Evolutionary conservation across 192 early-diverging fungal species (phyloP), one percentile per base, ranked within the genome.

Genomic region (Rhizophlyctis rosea): DNA sequence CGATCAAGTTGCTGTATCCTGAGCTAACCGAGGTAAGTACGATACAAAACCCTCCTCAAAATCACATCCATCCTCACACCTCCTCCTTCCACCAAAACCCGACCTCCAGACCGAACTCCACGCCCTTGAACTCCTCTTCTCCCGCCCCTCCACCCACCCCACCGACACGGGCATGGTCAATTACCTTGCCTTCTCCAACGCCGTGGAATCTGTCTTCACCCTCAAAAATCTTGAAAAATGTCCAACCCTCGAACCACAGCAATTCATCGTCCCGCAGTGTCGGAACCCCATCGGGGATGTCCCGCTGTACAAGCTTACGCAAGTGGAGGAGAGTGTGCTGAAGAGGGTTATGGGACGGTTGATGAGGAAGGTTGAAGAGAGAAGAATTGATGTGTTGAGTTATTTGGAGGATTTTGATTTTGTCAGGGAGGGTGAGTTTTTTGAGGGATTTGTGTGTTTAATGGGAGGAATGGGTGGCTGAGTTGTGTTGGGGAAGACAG

Each of bases 171-270:
- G 61, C 24, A n/a, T 66, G 47, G 76, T 80, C 50, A 63, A 76
- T 25, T 83, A 82, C 59, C 33, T 64, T 29, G 27, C 34, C n/a
- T 84, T 84, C 59, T 59, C 73, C 9, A 71, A 79, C 57, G 70
- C 58, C 3, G 64, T 84, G 27, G 82, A 84, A 39, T 64, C 70
- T 2, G 82, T 84, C 31, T 82, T 82, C 55, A 84, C 82, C 1
- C 61, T 52, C 4, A 67, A 76, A 57, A 77, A 69, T 3, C 50
- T 84, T 23, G 76, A 77, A 28, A 67, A 67, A 32, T 59, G 56
- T 16, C 82, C 82, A 1, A 69, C 69, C 5, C 56, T 33, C 2
- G 75, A 78, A 50, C 78, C 78, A 7, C 58, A 51, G 16, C 48
- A 60, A 13, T 84, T 84, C 57, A 53, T 29, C 28, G 64, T 49